phyloP scores from a whole-genome alignment of 1,284 basidiomycete species.

The Lentinula novae-zelandiae region DNA sequence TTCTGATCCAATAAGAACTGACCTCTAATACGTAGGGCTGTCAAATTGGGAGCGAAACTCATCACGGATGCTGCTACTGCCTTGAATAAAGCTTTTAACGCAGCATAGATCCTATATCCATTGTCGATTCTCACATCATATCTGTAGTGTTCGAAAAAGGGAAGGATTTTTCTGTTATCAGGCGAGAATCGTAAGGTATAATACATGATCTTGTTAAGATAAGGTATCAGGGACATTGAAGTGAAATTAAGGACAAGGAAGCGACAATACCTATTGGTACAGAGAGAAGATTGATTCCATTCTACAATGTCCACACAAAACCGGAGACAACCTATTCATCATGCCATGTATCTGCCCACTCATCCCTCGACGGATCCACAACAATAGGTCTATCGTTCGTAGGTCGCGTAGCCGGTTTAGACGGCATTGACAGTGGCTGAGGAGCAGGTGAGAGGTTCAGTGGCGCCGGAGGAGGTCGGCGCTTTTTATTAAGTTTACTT shows the following conservation, averaged over 20 bases:
- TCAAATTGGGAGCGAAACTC: conserved; percentile 47
- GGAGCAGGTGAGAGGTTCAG: conserved; percentile 27
- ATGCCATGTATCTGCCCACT: conserved; percentile 9
- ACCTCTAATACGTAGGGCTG: conserved; percentile 30
- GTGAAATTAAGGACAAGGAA: not conserved
- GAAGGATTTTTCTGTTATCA: not conserved
- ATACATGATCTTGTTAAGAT: not conserved
- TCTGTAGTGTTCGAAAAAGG: too few species aligned
- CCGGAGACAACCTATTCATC: conserved; percentile 3
- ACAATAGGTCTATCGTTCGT: conserved; percentile 1
- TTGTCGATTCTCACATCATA: too few species aligned
- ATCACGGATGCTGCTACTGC: conserved; percentile 53
- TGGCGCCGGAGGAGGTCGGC: conserved; percentile 40
- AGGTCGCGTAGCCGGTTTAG: conserved; percentile 16
- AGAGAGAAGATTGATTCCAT: not conserved
- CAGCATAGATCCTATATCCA: not conserved
- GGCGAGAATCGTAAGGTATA: not conserved
- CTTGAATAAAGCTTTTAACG: conserved; percentile 39
- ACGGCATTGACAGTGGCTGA: conserved; percentile 30
- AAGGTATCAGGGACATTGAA: not conserved
- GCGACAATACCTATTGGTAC: not conserved
- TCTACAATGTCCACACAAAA: not conserved
- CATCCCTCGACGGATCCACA: not conserved
- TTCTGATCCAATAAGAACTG: conserved; percentile 6
- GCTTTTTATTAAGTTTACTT: conserved; percentile 34